phyloP scores from a whole-genome alignment of 2,329 filamentous ascomycete genomes.

The Lachnellula cervina region DNA sequence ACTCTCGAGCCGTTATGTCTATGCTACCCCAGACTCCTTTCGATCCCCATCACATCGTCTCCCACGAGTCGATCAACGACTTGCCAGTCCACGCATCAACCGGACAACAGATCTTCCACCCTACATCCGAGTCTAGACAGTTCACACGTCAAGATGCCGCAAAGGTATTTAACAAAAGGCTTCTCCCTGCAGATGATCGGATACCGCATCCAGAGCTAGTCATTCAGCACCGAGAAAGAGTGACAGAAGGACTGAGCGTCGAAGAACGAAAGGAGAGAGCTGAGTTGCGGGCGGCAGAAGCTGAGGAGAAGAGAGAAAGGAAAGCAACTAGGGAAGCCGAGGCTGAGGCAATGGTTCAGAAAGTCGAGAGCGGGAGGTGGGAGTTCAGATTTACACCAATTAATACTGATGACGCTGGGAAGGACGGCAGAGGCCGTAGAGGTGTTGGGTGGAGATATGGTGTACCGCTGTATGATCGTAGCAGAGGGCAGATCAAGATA shows the following conservation, averaged over 20 bases:
- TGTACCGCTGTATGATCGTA: constrained; percentile 56
- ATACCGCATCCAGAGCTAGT: constrained; percentile 61
- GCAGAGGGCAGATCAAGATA: constrained; percentile 62
- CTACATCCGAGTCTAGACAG: constrained; percentile 56
- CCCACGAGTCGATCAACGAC: constrained; percentile 60
- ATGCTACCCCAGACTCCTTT: constrained; percentile 75
- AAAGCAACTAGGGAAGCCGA: constrained; percentile 32
- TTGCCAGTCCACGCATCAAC: constrained; percentile 58
- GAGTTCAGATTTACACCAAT: constrained; percentile 60
- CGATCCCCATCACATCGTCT: constrained; percentile 47
- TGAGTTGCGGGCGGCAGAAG: constrained; percentile 32
- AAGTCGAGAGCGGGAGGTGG: constrained; percentile 46
- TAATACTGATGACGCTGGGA: constrained; percentile 52
- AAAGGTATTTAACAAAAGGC: constrained; percentile 54
- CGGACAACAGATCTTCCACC: constrained; percentile 60
- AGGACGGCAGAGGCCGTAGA: constrained; percentile 44
- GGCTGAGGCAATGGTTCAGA: constrained; percentile 39
- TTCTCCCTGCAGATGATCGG: constrained; percentile 56
- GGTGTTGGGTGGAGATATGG: constrained; percentile 62
- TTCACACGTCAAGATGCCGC: constrained; percentile 64
- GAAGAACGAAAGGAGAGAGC: constrained; percentile 30
- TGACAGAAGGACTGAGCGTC: constrained; percentile 35
- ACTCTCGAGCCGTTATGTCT: constrained; percentile 66
- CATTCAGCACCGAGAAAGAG: constrained; percentile 45
- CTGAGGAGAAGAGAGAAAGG: constrained; percentile 40